These are phyloP conservation scores for Colletotrichum ledebouriae DNA, from an alignment of 2,329 filamentous ascomycete species.

Conservation along the genomic window DNA sequence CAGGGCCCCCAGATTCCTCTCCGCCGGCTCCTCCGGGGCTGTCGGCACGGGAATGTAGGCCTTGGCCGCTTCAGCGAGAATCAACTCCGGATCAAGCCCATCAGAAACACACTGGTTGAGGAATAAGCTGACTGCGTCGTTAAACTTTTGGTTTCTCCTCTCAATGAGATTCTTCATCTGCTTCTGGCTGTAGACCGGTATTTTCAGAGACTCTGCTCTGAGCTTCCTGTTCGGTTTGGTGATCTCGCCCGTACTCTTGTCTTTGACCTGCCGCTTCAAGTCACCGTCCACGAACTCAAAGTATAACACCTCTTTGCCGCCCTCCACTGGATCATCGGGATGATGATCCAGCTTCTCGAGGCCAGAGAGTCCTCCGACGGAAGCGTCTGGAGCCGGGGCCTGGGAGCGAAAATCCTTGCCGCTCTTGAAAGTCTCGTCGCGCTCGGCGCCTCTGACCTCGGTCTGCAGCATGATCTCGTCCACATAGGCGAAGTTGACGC, in stretches of 20 bases:
- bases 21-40: slow-evolving; percentile 53
- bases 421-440: slow-evolving; percentile 74
- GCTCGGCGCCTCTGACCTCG: slow-evolving; percentile 77
- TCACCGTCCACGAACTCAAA: slow-evolving; percentile 96
- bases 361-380: slow-evolving; percentile 69
- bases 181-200: slow-evolving; percentile 93
- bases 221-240: slow-evolving; percentile 76
- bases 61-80: slow-evolving; percentile 70
- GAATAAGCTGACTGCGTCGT: slow-evolving; percentile 80
- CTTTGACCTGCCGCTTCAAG: slow-evolving; percentile 81
- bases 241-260: slow-evolving; percentile 80
- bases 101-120: slow-evolving; percentile 79
- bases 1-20: slow-evolving; percentile 59
- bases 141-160: slow-evolving; percentile 88
- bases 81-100: slow-evolving; percentile 75
- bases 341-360: slow-evolving; percentile 55
- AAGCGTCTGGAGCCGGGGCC: slow-evolving; percentile 66
- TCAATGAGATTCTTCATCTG: slow-evolving; percentile 92
- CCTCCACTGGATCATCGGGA: slow-evolving; percentile 50
- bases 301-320: slow-evolving; percentile 78
- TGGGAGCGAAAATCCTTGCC: slow-evolving; percentile 65
- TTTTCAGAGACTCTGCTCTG: slow-evolving; percentile 84
- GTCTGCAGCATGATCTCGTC: slow-evolving; percentile 87
- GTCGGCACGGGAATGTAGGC: slow-evolving; percentile 73
- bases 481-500: slow-evolving; percentile 87